Conservation (phyloP, 257 asterid species). For the Solanum okadae region DNA sequence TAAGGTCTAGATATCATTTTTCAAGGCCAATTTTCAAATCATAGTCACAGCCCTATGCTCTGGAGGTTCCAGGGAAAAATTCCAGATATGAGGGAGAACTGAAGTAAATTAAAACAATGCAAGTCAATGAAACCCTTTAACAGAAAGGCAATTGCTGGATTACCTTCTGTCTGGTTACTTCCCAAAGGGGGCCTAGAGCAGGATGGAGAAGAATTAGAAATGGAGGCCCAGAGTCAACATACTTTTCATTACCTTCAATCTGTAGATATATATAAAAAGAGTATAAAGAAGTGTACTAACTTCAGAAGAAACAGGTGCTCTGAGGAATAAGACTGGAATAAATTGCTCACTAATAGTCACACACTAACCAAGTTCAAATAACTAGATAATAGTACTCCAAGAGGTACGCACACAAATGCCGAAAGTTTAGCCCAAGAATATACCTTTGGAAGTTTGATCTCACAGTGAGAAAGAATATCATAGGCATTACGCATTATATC, state of each 20-base stretch:
- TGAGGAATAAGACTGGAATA: background rate
- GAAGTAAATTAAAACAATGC: background rate
- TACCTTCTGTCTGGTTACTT: constrained; percentile 87
- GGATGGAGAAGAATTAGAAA: constrained; percentile 93
- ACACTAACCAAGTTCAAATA: background rate
- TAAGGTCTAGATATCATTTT: background rate
- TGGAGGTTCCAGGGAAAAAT: background rate
- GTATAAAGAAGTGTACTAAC: background rate
- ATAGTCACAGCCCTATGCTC: background rate
- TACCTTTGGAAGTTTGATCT: constrained; percentile 76
- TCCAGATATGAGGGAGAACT: background rate
- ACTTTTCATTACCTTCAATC: constrained; percentile 69
- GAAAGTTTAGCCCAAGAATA: background rate
- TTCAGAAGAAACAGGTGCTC: background rate
- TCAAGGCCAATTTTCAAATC: background rate
- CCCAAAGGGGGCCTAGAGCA: constrained; percentile 99
- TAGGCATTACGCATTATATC: constrained; percentile 95
- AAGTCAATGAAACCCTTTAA: background rate
- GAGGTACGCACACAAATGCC: background rate
- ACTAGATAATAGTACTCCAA: background rate
- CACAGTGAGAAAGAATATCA: constrained; percentile 83
- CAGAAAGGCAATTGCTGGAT: background rate
- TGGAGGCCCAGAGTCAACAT: constrained; percentile 84
- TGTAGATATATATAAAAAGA: constrained; percentile 18
- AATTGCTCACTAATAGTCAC: background rate